Base-by-base conservation (phyloP, 441 rosid genomes). In the Croton laevigatus region DNA sequence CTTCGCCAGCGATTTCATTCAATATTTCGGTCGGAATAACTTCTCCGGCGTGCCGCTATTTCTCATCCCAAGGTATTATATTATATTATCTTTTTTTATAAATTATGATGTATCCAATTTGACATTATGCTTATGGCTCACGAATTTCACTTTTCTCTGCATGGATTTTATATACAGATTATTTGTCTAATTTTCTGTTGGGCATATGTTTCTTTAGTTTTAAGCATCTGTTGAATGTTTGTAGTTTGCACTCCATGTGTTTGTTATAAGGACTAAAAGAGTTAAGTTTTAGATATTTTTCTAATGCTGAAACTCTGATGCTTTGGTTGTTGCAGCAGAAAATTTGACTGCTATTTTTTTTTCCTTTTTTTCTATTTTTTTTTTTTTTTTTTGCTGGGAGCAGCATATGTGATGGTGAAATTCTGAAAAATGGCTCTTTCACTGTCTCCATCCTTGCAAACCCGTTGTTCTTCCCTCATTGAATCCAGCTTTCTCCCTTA, bases 401-500 rank as follows among this genome's bases (percentile, higher is more conserved):
- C 17, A 40, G 44, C 32, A 27, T 27, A 61, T n/a, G 4, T 61
- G 13, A 61, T n/a, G 65, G 65, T 3, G 12, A 22, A 22, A 42
- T 19, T 42, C 20, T 42, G 66, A 62, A 13, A 13, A 69, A 69
- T 59, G 55, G 46, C 57, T 66, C 58, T 37, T 27, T 20, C 27
- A 6, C 64, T 79, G 8, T 62, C 79, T 49, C 77, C 77, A 58
- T 81, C 80, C 34, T 66, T 76, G 19, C 81, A 75, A 38, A 81
- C 65, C 13, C 72, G 78, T 59, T 53, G 38, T 45, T 69, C 71
- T 49, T 69, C 71, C 62, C 59, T 79, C 62, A 68, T 76, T 17
- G 74, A 62, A 60, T 79, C 87, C 61, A 76, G 55, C 76, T 83
- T 84, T 65, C 65, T 83, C 58, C 66, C 81, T n/a, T 74, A 81